phyloP scores from a whole-genome alignment of 768 basidiomycete genomes.

The Auriculariales sp. region DNA sequence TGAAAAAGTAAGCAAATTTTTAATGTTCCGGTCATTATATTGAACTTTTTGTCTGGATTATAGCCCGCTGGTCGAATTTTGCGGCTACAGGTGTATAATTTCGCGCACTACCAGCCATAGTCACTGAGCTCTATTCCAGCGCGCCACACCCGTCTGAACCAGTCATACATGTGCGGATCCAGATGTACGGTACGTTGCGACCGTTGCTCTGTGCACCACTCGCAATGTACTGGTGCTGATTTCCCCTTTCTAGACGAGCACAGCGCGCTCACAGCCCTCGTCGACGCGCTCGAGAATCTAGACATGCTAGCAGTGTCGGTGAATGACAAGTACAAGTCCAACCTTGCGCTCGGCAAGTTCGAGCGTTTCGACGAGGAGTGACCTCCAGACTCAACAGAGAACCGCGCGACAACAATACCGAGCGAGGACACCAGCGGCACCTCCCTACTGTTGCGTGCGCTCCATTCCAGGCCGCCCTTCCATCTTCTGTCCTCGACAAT shows the following conservation, averaged over 20 bases:
- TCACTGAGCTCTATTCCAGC: constrained; percentile 20
- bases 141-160: constrained; percentile 96
- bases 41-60: background rate
- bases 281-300: constrained; percentile 61
- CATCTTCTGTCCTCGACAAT: too few relatives aligned
- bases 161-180: constrained; percentile 91
- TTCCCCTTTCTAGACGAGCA: constrained; percentile 43
- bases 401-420: too few relatives aligned
- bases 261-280: constrained; percentile 73
- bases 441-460: too few relatives aligned
- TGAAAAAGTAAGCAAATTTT: constrained; percentile 74
- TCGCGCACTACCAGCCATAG: background rate
- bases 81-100: constrained; percentile 71
- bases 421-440: too few relatives aligned
- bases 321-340: constrained; percentile 49
- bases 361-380: constrained; percentile 55
- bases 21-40: constrained; percentile 4
- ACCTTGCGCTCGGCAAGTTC: constrained; percentile 37
- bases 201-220: background rate
- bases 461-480: too few relatives aligned
- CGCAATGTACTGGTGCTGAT: too few relatives aligned
- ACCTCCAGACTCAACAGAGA: too few relatives aligned
- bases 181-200: constrained; percentile 84
- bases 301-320: constrained; percentile 62
- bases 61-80: constrained; percentile 95